Percentiles rank a stretch among this genome's conserved stretches.
Evolutionary conservation across 768 basidiomycete species (phyloP).

Genomic region (Auriculariales sp.): DNA sequence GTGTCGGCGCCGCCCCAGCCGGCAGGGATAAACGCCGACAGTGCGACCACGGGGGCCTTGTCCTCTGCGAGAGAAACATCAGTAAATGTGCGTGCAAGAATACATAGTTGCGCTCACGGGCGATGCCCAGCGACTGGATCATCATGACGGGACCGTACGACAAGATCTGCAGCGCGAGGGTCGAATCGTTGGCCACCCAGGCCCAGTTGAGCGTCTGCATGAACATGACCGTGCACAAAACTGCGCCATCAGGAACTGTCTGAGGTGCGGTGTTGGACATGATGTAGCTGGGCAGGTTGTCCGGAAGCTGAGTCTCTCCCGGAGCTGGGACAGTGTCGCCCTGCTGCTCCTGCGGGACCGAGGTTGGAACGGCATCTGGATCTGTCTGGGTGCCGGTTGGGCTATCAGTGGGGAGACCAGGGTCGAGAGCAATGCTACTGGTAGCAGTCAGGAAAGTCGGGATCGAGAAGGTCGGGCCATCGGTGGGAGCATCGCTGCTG

Average conservation of each 20-base stretch:
- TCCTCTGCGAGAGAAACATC: constrained; percentile 12
- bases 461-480: not conserved
- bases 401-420: not conserved
- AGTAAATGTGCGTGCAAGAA: constrained; percentile 18
- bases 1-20: constrained; percentile 39
- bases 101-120: constrained; percentile 20
- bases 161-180: constrained; percentile 67
- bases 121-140: constrained; percentile 28
- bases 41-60: constrained; percentile 34
- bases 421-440: not conserved
- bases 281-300: constrained; percentile 1
- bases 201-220: constrained; percentile 45
- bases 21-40: constrained; percentile 56
- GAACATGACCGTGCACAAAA: constrained; percentile 53
- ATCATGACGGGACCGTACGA: constrained; percentile 46
- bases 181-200: constrained; percentile 42
- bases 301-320: not conserved
- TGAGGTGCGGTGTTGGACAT: not conserved
- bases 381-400: not conserved
- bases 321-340: not conserved
- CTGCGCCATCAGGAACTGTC: constrained; percentile 16
- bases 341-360: not conserved
- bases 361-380: not conserved
- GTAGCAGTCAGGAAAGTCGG: not conserved
- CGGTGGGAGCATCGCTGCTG: not conserved